A percentile compares a stretch with the other conserved stretches of the same genome.
These are phyloP conservation scores for Peronosclerospora sorghi DNA, from an alignment of 352 stramenopile genomes.

Conservation along the genomic window DNA sequence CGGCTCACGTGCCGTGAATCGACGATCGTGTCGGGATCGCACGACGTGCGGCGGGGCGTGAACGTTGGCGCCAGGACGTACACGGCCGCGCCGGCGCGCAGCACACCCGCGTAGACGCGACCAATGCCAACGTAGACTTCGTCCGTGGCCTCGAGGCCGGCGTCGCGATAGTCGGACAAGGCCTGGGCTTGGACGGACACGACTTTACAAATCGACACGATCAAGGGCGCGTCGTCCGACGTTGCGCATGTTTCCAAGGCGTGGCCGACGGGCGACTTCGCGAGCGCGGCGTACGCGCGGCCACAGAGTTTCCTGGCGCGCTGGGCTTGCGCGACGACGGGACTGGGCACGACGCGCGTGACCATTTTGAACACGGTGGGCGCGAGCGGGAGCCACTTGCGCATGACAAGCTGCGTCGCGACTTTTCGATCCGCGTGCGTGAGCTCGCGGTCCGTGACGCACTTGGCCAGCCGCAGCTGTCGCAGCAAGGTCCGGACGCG, in stretches of 20 bases:
- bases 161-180: conserved; percentile 61
- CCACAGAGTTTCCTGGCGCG: conserved; percentile 47
- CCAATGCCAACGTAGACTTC: conserved; percentile 88
- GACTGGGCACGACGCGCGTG: conserved; percentile 71
- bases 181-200: conserved; percentile 81
- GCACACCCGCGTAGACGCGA: conserved; percentile 83
- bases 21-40: conserved; percentile 21
- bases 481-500: conserved; percentile 49
- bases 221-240: conserved; percentile 44
- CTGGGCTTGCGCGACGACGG: conserved; percentile 54
- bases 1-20: conserved; percentile 41
- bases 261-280: conserved; percentile 31
- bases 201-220: conserved; percentile 91
- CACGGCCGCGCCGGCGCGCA: conserved; percentile 45
- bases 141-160: conserved; percentile 32
- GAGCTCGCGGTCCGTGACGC: conserved; percentile 60
- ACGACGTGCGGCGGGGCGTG: conserved; percentile 42
- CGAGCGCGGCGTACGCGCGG: conserved; percentile 12
- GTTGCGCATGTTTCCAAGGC: conserved; percentile 52
- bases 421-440: conserved; percentile 54
- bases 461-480: conserved; percentile 53
- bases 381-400: conserved; percentile 84
- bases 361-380: conserved; percentile 86
- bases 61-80: conserved; percentile 88
- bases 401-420: conserved; percentile 65